phyloP scores from a whole-genome alignment of 2,329 filamentous ascomycete species.

The Paramyrothecium roridum region DNA sequence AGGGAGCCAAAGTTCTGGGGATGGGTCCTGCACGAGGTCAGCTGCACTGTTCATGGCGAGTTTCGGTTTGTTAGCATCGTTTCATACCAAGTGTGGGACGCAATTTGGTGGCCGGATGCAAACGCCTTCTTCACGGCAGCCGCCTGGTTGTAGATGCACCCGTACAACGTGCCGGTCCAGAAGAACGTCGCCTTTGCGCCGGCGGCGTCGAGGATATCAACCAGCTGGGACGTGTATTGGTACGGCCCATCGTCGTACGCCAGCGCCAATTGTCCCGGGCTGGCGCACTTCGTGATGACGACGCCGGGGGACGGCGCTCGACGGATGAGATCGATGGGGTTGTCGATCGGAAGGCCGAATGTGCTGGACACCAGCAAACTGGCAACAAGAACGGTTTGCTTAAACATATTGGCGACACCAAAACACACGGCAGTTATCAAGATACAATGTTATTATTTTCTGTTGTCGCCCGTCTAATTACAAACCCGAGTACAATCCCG shows the following conservation, averaged over 20 bases:
- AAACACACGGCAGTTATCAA: background rate
- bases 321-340: constrained; percentile 37
- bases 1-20: constrained; percentile 37
- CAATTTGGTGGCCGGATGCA: constrained; percentile 48
- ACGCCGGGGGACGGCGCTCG: constrained; percentile 33
- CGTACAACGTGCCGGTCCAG: constrained; percentile 47
- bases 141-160: constrained; percentile 47
- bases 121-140: constrained; percentile 52
- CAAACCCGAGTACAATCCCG: background rate
- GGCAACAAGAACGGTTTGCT: constrained; percentile 5
- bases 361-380: constrained; percentile 20
- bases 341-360: constrained; percentile 23
- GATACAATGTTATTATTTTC: background rate
- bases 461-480: background rate
- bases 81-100: constrained; percentile 47
- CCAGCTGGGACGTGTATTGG: constrained; percentile 41
- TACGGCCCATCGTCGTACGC: constrained; percentile 54
- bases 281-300: constrained; percentile 41
- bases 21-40: constrained; percentile 35
- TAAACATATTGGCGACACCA: background rate
- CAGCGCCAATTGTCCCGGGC: constrained; percentile 43
- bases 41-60: no score
- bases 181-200: constrained; percentile 53
- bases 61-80: no score
- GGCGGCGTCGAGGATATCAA: constrained; percentile 46